Evolutionary conservation across 1,284 basidiomycete species (phyloP).

Genomic region (Ceratobasidium sp.): DNA sequence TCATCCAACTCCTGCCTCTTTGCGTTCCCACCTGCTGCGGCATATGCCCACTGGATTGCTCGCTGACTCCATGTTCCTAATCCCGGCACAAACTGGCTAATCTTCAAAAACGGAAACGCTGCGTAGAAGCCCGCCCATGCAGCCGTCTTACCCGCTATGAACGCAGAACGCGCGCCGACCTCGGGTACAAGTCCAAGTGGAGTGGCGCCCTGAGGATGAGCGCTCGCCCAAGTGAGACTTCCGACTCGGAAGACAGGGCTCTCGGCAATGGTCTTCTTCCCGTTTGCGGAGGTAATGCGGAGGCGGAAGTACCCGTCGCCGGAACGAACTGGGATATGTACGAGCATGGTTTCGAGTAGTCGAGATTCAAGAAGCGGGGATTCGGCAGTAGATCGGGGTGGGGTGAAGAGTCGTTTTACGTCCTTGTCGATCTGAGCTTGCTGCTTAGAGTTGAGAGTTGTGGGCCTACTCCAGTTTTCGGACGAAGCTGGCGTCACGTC

Average conservation of each 20-base stretch:
- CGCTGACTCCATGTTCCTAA: conserved; percentile 53
- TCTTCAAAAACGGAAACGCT: conserved; percentile 55
- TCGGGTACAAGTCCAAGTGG: conserved; percentile 54
- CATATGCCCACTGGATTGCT: conserved; percentile 50
- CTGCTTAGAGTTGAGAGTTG: conserved; percentile 47
- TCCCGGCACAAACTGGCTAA: conserved; percentile 15
- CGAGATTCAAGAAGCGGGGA: conserved; percentile 24
- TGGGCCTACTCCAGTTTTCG: conserved; percentile 34
- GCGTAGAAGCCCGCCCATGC: conserved; percentile 55
- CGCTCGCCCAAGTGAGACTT: conserved; percentile 54
- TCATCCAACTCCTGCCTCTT: conserved; percentile 44
- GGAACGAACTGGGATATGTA: conserved; percentile 47
- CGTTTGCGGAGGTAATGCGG: too few species aligned
- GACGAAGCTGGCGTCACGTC: conserved; percentile 53
- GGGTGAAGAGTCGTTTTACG: conserved; percentile 41
- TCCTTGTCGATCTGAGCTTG: conserved; percentile 45
- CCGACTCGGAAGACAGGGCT: conserved; percentile 55
- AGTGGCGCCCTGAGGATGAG: conserved; percentile 56
- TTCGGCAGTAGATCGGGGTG: neutral
- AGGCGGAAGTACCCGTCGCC: too few species aligned
- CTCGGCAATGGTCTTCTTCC: conserved; percentile 51
- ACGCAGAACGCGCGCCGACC: conserved; percentile 51
- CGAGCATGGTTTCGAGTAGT: conserved; percentile 46
- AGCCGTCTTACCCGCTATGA: conserved; percentile 50
- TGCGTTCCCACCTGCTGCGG: conserved; percentile 46